A percentile compares a stretch with the other conserved stretches of the same genome.
Evolutionary conservation across 352 stramenopile genomes (phyloP).

Genomic region (Thalassiosira exigua): DNA sequence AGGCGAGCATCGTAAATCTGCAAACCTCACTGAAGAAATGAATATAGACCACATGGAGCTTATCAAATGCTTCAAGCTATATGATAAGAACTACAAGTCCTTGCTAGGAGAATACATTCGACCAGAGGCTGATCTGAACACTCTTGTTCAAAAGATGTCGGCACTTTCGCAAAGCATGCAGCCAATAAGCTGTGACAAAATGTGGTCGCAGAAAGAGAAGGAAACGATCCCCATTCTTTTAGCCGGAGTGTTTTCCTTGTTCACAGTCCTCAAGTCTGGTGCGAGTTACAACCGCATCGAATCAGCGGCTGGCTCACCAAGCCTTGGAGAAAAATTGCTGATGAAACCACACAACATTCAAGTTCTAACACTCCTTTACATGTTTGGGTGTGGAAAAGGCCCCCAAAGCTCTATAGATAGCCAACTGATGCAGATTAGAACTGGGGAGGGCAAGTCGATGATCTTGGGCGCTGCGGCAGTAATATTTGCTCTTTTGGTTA

Average conservation of each 20-base stretch:
- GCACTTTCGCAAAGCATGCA: conserved; percentile 32
- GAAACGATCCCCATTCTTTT: conserved; percentile 60
- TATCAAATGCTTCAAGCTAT: conserved; percentile 55
- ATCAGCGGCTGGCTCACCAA: conserved; percentile 32
- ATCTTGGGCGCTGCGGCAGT: conserved; percentile 67
- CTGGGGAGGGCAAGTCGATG: conserved; percentile 79
- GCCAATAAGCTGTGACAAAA: conserved; percentile 33
- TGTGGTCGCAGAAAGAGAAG: conserved; percentile 50
- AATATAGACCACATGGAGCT: conserved; percentile 53
- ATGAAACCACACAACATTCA: conserved; percentile 81
- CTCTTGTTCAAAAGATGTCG: conserved; percentile 59
- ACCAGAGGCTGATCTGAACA: conserved; percentile 62
- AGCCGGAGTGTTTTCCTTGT: conserved; percentile 69
- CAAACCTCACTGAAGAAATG: conserved; percentile 4
- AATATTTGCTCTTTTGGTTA: conserved; percentile 65
- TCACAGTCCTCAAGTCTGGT: conserved; percentile 76
- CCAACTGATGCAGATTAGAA: conserved; percentile 78
- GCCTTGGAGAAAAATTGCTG: conserved; percentile 61
- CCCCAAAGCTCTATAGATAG: conserved; percentile 46
- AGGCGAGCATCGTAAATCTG: conserved; percentile 19
- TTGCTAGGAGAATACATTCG: conserved; percentile 68
- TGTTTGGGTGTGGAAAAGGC: conserved; percentile 68
- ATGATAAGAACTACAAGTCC: conserved; percentile 65
- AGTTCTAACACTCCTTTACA: conserved; percentile 69
- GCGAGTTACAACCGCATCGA: conserved; percentile 71